Base-by-base conservation (phyloP, 805 yeast species). In the Metschnikowia corniflorae region DNA sequence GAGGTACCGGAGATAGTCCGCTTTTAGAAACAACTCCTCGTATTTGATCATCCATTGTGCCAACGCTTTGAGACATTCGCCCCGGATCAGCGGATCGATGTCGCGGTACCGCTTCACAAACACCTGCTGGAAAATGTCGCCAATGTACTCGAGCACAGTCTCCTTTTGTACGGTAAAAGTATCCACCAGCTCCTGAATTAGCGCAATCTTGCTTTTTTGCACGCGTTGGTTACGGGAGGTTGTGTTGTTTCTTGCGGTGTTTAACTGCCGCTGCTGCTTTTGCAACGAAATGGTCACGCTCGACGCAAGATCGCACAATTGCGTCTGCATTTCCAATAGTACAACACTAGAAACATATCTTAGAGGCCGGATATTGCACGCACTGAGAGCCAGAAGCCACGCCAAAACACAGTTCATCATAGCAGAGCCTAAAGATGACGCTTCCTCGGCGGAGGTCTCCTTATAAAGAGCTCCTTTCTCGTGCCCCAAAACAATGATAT, bases 41-140 rank as follows among this genome's bases (percentile, higher is more conserved):
- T 73, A 74, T 6, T 62, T 53, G n/a, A 72, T 68, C 61, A 86
- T 83, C 86, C 95, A 84, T 13, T 60, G 64, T n/a, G 86, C 78
- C 33, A 88, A 63, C 23, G 72, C 69, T 7, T 57, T 49, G 49
- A 86, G 65, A 37, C 95, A 82, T 39, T 82, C 87, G 20, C 73
- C 71, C 48, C 97, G 71, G 23, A 89, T 83, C 5, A 57, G 55
- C 5, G 80, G 75, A 52, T 86, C 95, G 10, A 81, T 70, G 57
- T 89, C 97, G 45, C 88, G 78, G 55, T 84, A 85, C 46, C 97
- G 67, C 51, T 82, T 86, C 8, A 78, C 75, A 54, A 86, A 85
- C 7, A 82, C 73, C 2, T 82, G 69, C 46, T 75, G 78, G 21
- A 79, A 73, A 7, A 85, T 71, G 44, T 86, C 94, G 39, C 71